Evolutionary conservation across 2,329 filamentous ascomycete genomes (phyloP).

Genomic region (Aspergillus ruber): DNA sequence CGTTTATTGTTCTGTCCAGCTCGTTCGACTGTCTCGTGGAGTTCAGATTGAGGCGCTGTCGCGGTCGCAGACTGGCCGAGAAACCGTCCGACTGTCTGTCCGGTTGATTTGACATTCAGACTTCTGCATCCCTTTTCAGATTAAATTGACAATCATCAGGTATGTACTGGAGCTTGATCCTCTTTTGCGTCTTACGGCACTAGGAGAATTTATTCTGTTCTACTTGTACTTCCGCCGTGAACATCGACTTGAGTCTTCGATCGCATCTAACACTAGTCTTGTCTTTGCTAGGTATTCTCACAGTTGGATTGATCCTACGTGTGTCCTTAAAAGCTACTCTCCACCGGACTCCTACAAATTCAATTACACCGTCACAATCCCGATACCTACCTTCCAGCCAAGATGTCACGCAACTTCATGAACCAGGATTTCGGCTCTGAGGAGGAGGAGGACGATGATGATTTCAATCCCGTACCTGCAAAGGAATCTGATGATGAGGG

Average conservation of each 20-base stretch:
- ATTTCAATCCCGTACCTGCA: conserved; percentile 78
- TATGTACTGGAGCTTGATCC: too few species aligned
- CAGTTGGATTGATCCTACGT: not conserved
- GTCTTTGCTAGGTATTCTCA: not conserved
- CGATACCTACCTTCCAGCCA: conserved; percentile 2
- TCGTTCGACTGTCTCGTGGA: not conserved
- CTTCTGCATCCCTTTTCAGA: not conserved
- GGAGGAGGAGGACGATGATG: conserved; percentile 74
- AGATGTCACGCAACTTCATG: conserved; percentile 40
- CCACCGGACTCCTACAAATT: not conserved
- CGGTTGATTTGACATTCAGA: not conserved
- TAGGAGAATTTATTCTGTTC: too few species aligned
- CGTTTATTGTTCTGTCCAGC: not conserved
- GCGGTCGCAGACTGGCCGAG: conserved; percentile 14
- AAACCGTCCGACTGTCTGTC: conserved; percentile 6
- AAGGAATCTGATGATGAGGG: conserved; percentile 67
- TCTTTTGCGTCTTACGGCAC: too few species aligned
- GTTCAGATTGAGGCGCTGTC: conserved; percentile 1
- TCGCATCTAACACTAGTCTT: not conserved
- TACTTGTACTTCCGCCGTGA: too few species aligned
- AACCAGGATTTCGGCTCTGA: conserved; percentile 50
- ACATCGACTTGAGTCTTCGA: not conserved
- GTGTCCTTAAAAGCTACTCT: too few species aligned
- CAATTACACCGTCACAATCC: not conserved
- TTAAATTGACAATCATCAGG: not conserved